These are phyloP conservation scores for Talaromyces rugulosus DNA, from an alignment of 2,329 filamentous ascomycete species.

Conservation along the genomic window DNA sequence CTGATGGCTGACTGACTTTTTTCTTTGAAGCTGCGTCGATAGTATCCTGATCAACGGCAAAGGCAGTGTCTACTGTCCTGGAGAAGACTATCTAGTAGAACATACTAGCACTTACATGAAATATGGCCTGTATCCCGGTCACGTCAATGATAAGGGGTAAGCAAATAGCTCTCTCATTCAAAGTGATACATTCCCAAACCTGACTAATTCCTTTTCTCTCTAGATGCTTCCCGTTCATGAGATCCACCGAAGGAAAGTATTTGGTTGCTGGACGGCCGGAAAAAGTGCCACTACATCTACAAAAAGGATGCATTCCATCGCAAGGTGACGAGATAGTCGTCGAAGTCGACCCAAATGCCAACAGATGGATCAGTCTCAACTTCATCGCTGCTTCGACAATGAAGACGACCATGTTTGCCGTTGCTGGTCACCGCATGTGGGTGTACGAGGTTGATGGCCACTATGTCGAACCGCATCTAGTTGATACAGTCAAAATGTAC, in stretches of 20 bases:
- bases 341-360: slow-evolving; percentile 24
- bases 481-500: slow-evolving; percentile 29
- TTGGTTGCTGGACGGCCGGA: slow-evolving; percentile 5
- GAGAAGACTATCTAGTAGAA: neutral
- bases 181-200: neutral
- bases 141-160: slow-evolving; percentile 15
- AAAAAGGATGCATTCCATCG: slow-evolving; percentile 16
- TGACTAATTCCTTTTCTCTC: neutral
- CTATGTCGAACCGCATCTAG: slow-evolving; percentile 37
- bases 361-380: slow-evolving; percentile 34
- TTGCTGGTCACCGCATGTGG: slow-evolving; percentile 43
- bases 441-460: slow-evolving; percentile 44
- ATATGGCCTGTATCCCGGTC: slow-evolving; percentile 4
- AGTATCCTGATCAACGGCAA: slow-evolving; percentile 61
- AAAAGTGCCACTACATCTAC: slow-evolving; percentile 9
- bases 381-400: slow-evolving; percentile 33
- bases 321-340: slow-evolving; percentile 24
- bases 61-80: slow-evolving; percentile 20
- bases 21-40: slow-evolving; percentile 51
- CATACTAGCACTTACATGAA: slow-evolving; percentile 3
- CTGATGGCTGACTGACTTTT: neutral
- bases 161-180: neutral
- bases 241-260: slow-evolving; percentile 3
- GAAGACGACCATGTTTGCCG: slow-evolving; percentile 31
- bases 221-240: slow-evolving; percentile 8